Evolutionary conservation across 2,329 filamentous ascomycete species (phyloP), one percentile per base, ranked within the genome.

Genomic region (Emergomyces pasteurianus): DNA sequence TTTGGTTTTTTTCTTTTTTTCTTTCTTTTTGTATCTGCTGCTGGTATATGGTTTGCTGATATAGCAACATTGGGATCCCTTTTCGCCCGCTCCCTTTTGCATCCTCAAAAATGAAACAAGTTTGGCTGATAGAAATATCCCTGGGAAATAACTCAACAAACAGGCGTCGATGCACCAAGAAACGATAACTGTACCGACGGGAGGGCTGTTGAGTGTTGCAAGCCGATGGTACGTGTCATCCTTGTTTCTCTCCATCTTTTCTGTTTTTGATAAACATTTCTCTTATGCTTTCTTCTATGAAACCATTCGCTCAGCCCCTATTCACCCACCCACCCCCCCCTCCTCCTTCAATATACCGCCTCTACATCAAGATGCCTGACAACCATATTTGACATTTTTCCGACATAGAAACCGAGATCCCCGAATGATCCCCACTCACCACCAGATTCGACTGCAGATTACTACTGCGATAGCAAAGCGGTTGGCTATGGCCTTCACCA

Each of bases 181-280:
- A 63, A 43, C 26, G 55, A 60, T 18, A 60, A 59, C 18, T 65
- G 63, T 52, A 50, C 38, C 38, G 47, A 63, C 31, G 47, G 46
- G 18, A 34, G 23, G 3, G 43, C 49, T 23, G 62, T 61, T 49
- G 50, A 57, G 31, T 65, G 63, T 40, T 65, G 63, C 56, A 62
- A 62, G 60, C 46, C 59, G 3, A 47, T 52, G 54, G 49, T 59
- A 53, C 42, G 43, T 53, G 21, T 23, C 21, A 26, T 50, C 18
- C 3, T n/a, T n/a, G n/a, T n/a, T n/a, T 18, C 46, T 42, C 38
- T 14, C 26, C 26, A 7, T 6, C 28, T 10, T 46, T n/a, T 10
- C n/a, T 46, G n/a, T 3, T 46, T n/a, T 21, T 49, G 36, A 49
- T 26, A 49, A n/a, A 12, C 10, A 16, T 49, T 10, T 14, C 10